phyloP scores from a whole-genome alignment of 2,329 filamentous ascomycete species.

The Chaetomium strumarium region DNA sequence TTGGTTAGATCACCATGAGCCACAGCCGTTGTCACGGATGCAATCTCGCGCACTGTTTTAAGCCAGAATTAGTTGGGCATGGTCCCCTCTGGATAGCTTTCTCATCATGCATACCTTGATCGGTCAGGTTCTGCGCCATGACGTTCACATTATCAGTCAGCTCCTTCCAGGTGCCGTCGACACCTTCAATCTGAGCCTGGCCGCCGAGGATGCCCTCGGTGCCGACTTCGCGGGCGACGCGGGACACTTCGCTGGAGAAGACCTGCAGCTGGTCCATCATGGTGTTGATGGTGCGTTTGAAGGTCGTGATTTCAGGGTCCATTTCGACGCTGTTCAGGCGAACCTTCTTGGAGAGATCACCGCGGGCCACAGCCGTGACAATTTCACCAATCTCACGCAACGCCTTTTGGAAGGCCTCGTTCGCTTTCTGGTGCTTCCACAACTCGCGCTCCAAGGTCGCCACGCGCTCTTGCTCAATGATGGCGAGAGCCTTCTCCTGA shows the following conservation, averaged over 20 bases:
- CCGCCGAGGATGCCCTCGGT: constrained; percentile 92
- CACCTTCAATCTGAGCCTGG: constrained; percentile 87
- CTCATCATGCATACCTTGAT: constrained; percentile 50
- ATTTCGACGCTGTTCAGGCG: constrained; percentile 93
- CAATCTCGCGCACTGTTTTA: constrained; percentile 67
- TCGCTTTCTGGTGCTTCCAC: constrained; percentile 95
- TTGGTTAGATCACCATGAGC: constrained; percentile 77
- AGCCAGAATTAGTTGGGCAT: not conserved
- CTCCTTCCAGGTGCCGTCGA: constrained; percentile 97
- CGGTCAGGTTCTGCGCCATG: constrained; percentile 76
- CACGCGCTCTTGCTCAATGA: constrained; percentile 82
- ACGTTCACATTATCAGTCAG: constrained; percentile 85
- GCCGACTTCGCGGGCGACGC: constrained; percentile 89
- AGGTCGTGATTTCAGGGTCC: constrained; percentile 96
- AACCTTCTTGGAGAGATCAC: constrained; percentile 94
- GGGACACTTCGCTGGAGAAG: constrained; percentile 93
- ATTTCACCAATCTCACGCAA: constrained; percentile 95
- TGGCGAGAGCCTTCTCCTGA: constrained; percentile 74
- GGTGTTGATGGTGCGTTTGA: constrained; percentile 96
- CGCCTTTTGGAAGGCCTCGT: constrained; percentile 97
- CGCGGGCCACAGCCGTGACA: constrained; percentile 89
- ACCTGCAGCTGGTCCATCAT: constrained; percentile 99
- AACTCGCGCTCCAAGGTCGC: constrained; percentile 86
- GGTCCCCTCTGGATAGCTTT: not conserved
- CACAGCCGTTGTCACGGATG: constrained; percentile 76